Percentiles rank a stretch among this genome's conserved stretches.
Evolutionary conservation across 768 basidiomycete genomes (phyloP).

Genomic region (Psilocybe cyanescens): DNA sequence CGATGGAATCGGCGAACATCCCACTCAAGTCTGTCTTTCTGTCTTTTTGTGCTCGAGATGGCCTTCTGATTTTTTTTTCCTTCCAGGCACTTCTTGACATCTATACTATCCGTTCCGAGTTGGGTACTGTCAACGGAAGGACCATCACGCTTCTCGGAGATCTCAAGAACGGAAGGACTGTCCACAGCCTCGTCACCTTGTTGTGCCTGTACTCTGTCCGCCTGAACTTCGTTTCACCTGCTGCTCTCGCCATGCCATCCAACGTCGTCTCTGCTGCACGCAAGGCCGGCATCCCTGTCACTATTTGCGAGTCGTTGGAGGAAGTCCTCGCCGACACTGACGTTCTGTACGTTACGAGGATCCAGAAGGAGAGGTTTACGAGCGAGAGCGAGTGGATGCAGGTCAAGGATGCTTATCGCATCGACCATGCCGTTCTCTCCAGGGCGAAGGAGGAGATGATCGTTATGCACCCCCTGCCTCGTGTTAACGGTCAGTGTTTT

Average conservation of each 20-base stretch:
- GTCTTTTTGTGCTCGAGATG: not conserved
- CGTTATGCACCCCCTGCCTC: slow-evolving; percentile 98
- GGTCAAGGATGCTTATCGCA: slow-evolving; percentile 90
- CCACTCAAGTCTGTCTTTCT: slow-evolving; percentile 73
- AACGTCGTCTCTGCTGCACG: slow-evolving; percentile 82
- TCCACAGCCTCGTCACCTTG: slow-evolving; percentile 92
- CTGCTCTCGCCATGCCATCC: slow-evolving; percentile 86
- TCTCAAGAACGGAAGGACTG: slow-evolving; percentile 96
- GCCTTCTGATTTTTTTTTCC: slow-evolving; percentile 9
- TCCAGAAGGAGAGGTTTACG: slow-evolving; percentile 94
- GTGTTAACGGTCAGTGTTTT: slow-evolving; percentile 74
- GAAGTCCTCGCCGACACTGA: slow-evolving; percentile 93
- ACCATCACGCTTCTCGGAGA: slow-evolving; percentile 94
- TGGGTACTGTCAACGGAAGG: slow-evolving; percentile 96
- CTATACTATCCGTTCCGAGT: slow-evolving; percentile 96
- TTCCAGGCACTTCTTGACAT: slow-evolving; percentile 81
- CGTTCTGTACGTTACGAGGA: slow-evolving; percentile 94
- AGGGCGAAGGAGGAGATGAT: slow-evolving; percentile 97
- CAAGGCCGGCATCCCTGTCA: slow-evolving; percentile 79
- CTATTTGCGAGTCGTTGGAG: slow-evolving; percentile 86
- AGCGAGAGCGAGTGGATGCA: slow-evolving; percentile 83
- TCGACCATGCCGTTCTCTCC: slow-evolving; percentile 93
- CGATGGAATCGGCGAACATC: slow-evolving; percentile 97
- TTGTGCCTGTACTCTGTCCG: slow-evolving; percentile 91
- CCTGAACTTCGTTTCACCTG: slow-evolving; percentile 94